Evolutionary conservation across 1,284 basidiomycete species (phyloP).

Genomic region (Agroathelia rolfsii): DNA sequence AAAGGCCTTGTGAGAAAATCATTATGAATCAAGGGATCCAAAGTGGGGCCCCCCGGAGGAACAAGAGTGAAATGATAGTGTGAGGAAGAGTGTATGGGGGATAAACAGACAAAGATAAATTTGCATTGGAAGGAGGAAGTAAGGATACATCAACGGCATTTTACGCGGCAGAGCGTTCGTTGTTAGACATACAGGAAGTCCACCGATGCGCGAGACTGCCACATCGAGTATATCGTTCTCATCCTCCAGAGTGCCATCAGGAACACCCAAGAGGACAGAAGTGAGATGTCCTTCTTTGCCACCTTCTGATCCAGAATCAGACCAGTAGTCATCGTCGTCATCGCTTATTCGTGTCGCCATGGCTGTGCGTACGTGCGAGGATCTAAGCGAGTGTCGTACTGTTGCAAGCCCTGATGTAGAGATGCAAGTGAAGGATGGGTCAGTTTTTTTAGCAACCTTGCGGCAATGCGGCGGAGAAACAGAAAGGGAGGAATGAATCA

Average conservation of each 20-base stretch:
- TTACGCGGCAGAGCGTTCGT: constrained; percentile 39
- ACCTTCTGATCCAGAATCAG: constrained; percentile 59
- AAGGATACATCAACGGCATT: constrained; percentile 28
- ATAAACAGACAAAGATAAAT: constrained; percentile 25
- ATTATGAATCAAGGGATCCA: constrained; percentile 20
- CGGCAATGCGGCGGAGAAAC: constrained; percentile 12
- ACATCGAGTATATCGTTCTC: constrained; percentile 54
- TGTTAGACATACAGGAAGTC: constrained; percentile 54
- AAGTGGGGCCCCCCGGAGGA: too few relatives aligned
- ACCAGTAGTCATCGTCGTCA: constrained; percentile 64
- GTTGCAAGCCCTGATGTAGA: constrained; percentile 26
- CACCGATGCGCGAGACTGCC: constrained; percentile 77
- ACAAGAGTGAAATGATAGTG: too few relatives aligned
- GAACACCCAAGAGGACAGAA: constrained; percentile 60
- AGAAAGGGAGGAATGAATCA: constrained; percentile 11
- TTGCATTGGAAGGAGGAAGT: constrained; percentile 16
- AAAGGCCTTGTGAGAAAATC: constrained; percentile 30
- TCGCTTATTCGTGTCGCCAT: too few relatives aligned
- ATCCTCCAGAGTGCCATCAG: constrained; percentile 56
- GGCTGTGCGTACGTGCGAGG: background rate
- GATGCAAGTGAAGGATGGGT: constrained; percentile 12
- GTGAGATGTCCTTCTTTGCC: constrained; percentile 50
- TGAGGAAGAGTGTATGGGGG: constrained; percentile 15
- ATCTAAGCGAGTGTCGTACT: constrained; percentile 3
- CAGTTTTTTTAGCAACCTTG: constrained; percentile 18